A percentile compares a stretch with the other conserved stretches of the same genome.
Conservation (phyloP, 495 filamentous ascomycete species). For the Hapsidospora chrysogenum region DNA sequence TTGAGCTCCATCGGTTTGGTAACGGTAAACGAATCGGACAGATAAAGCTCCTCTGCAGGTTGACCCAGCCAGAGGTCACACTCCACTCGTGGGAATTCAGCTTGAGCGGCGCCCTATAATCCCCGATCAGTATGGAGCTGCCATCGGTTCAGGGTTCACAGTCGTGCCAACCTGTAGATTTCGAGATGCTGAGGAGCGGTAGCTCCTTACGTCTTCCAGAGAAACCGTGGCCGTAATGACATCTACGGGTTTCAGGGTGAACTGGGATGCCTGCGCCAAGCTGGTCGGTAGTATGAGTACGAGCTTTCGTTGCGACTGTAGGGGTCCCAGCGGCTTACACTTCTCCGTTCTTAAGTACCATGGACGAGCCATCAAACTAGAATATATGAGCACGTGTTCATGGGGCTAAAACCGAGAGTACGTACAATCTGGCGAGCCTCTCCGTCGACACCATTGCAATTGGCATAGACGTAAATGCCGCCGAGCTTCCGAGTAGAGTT, state of each 20-base stretch:
- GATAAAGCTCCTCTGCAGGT: background rate
- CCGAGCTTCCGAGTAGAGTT: conserved; percentile 62
- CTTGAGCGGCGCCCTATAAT: conserved; percentile 25
- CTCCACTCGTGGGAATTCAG: conserved; percentile 21
- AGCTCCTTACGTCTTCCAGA: conserved; percentile 53
- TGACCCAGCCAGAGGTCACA: conserved; percentile 11
- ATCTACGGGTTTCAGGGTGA: conserved; percentile 68
- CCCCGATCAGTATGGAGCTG: too few species aligned
- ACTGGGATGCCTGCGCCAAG: conserved; percentile 57
- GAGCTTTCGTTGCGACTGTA: background rate
- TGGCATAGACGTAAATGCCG: conserved; percentile 62
- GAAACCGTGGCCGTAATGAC: conserved; percentile 70
- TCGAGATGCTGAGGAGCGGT: conserved; percentile 33
- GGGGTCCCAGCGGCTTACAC: too few species aligned
- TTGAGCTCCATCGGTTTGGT: background rate
- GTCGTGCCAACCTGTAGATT: too few species aligned
- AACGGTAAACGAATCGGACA: background rate
- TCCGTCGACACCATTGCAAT: conserved; percentile 57
- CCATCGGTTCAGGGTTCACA: too few species aligned
- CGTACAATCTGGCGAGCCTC: conserved; percentile 39
- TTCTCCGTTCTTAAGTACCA: conserved; percentile 58
- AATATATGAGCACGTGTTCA: too few species aligned
- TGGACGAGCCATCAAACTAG: conserved; percentile 45
- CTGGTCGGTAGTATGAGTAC: too few species aligned
- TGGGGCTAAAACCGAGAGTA: background rate